Conservation (phyloP, 306 rosid species). For the Cicer judaicum region DNA sequence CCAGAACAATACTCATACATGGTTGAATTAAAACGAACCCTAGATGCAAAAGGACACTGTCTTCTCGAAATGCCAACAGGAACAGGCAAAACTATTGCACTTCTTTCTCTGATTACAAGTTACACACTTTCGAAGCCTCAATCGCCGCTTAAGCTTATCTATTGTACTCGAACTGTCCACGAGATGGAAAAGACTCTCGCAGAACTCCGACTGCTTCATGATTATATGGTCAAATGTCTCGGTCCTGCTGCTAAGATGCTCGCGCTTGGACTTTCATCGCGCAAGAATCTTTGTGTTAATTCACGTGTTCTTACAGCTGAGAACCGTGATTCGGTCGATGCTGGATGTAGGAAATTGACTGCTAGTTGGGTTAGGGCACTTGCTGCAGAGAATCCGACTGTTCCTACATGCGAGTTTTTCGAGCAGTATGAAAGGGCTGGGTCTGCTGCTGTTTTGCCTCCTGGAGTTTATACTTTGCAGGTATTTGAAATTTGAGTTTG, state of each 20-base stretch:
- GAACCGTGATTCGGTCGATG: conserved; percentile 89
- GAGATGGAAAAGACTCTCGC: conserved; percentile 97
- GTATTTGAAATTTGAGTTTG: conserved; percentile 40
- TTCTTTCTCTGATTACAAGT: conserved; percentile 83
- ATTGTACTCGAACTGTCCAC: conserved; percentile 96
- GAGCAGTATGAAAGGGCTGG: conserved; percentile 84
- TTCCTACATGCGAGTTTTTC: conserved; percentile 71
- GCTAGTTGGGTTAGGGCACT: conserved; percentile 90
- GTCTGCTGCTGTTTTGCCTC: conserved; percentile 69
- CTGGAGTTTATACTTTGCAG: conserved; percentile 94
- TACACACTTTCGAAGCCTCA: conserved; percentile 81
- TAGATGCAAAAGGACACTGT: conserved; percentile 89
- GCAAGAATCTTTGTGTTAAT: conserved; percentile 88
- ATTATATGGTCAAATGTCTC: conserved; percentile 64
- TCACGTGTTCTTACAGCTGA: conserved; percentile 59
- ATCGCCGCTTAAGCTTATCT: conserved; percentile 76
- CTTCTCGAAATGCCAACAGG: conserved; percentile 96
- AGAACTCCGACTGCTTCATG: conserved; percentile 77
- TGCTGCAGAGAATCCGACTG: conserved; percentile 65
- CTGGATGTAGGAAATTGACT: conserved; percentile 80
- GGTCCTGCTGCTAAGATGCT: conserved; percentile 72
- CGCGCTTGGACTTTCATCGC: conserved; percentile 77
- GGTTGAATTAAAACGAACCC: conserved; percentile 85
- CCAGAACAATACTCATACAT: conserved; percentile 92
- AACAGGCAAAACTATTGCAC: conserved; percentile 89